These are phyloP conservation scores for Kokia cookei DNA, from an alignment of 441 rosid genomes.

Conservation along the genomic window DNA sequence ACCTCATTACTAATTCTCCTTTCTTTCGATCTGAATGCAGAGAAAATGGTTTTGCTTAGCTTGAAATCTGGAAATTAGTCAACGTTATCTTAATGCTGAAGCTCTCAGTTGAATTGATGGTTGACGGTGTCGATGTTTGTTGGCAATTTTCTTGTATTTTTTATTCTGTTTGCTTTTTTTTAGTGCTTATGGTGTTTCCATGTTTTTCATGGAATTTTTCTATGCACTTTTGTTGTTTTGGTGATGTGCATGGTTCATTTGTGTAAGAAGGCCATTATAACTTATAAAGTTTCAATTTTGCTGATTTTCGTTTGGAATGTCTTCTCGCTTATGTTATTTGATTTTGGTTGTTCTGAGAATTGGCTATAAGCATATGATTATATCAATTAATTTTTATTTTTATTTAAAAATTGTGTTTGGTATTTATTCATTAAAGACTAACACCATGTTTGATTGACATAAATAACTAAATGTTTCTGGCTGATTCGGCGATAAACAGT, in stretches of 20 bases:
- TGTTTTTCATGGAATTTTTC: constrained; percentile 5
- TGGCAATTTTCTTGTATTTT: neutral
- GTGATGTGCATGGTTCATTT: neutral
- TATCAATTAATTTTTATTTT: too few relatives aligned
- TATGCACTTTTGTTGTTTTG: neutral
- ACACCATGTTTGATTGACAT: too few relatives aligned
- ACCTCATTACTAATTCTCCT: neutral
- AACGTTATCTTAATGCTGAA: neutral
- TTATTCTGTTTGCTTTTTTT: neutral
- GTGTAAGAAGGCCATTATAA: neutral
- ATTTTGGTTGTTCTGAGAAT: neutral
- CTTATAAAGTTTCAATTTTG: neutral
- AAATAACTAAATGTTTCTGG: too few relatives aligned
- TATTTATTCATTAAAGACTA: too few relatives aligned
- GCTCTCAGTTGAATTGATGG: neutral
- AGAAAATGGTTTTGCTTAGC: constrained; percentile 13
- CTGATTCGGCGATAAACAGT: too few relatives aligned
- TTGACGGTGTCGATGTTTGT: neutral
- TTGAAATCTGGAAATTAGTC: neutral
- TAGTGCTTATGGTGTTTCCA: constrained; percentile 1
- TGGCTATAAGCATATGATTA: too few relatives aligned
- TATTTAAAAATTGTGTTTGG: too few relatives aligned
- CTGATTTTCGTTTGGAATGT: neutral
- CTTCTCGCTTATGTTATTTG: neutral
- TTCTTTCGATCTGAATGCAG: neutral